phyloP scores from a whole-genome alignment of 164 flowering plant species.

The Macadamia tetraphylla region DNA sequence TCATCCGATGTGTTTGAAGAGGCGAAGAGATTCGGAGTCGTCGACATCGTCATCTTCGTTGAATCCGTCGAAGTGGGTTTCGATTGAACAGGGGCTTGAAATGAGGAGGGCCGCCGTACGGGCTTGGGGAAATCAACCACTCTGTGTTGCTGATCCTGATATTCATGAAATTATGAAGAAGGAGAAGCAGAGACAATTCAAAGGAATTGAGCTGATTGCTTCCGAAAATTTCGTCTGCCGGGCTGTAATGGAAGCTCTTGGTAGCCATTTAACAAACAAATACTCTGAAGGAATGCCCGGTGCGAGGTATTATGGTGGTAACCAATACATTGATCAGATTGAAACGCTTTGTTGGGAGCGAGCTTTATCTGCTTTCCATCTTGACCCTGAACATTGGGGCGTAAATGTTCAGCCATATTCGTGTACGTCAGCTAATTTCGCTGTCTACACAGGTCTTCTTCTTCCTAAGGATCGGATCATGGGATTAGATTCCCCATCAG shows the following conservation, averaged over 20 bases:
- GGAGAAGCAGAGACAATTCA: conserved; percentile 54
- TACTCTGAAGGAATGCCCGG: conserved; percentile 85
- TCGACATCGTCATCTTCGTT: conserved; percentile 16
- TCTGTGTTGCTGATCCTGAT: conserved; percentile 52
- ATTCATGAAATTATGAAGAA: conserved; percentile 62
- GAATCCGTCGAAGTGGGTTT: conserved; percentile 10
- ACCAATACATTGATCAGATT: conserved; percentile 74
- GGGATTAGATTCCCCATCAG: conserved; percentile 90
- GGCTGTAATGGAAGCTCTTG: conserved; percentile 76
- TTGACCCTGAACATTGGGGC: conserved; percentile 75
- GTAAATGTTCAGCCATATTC: conserved; percentile 94
- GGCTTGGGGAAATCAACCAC: conserved; percentile 54
- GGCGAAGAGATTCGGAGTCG: conserved; percentile 29
- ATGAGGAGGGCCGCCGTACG: conserved; percentile 34
- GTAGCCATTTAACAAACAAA: conserved; percentile 70
- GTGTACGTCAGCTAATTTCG: conserved; percentile 87
- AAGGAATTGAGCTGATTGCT: conserved; percentile 72
- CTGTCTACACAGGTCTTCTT: conserved; percentile 74
- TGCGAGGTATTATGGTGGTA: conserved; percentile 67
- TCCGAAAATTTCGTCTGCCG: conserved; percentile 72
- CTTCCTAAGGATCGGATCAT: conserved; percentile 79
- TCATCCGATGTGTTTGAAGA: conserved; percentile 60
- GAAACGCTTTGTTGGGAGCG: conserved; percentile 68
- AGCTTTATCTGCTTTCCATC: conserved; percentile 63
- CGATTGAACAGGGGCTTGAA: conserved; percentile 29